These are phyloP conservation scores for Chalciporus sp. DNA, from an alignment of 1,284 basidiomycete genomes.

Conservation along the genomic window DNA sequence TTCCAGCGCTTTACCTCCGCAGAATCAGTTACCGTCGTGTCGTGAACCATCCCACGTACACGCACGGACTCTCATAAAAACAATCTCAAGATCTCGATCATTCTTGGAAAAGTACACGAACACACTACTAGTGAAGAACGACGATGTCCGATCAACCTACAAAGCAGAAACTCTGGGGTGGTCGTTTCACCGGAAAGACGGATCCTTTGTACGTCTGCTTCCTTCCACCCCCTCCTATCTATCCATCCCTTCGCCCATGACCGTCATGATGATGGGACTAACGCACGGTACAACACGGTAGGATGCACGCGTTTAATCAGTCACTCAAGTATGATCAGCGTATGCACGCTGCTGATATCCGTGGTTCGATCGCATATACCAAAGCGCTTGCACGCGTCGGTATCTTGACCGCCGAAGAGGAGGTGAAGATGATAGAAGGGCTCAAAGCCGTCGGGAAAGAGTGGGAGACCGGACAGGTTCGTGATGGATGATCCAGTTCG, in stretches of 20 bases:
- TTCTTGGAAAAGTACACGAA: not conserved
- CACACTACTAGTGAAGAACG: not conserved
- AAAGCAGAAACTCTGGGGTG: constrained; percentile 88
- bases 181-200: constrained; percentile 85
- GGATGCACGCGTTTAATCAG: constrained; percentile 96
- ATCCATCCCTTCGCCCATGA: not conserved
- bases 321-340: constrained; percentile 93
- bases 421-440: constrained; percentile 76
- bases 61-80: not conserved
- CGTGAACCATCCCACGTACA: not conserved
- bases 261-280: constrained; percentile 6
- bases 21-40: no score
- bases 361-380: constrained; percentile 94
- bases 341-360: constrained; percentile 92
- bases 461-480: constrained; percentile 77
- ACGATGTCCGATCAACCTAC: constrained; percentile 60
- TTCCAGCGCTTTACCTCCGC: not conserved
- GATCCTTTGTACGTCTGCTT: constrained; percentile 72
- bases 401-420: constrained; percentile 81
- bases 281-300: constrained; percentile 33
- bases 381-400: constrained; percentile 81
- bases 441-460: constrained; percentile 79
- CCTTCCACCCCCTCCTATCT: constrained; percentile 3
- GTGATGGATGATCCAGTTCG: constrained; percentile 24
- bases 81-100: not conserved